Percentiles rank a stretch among this genome's conserved stretches.
Evolutionary conservation across 257 asterid genomes (phyloP).

Genomic region (Solanum megistacrolobum): DNA sequence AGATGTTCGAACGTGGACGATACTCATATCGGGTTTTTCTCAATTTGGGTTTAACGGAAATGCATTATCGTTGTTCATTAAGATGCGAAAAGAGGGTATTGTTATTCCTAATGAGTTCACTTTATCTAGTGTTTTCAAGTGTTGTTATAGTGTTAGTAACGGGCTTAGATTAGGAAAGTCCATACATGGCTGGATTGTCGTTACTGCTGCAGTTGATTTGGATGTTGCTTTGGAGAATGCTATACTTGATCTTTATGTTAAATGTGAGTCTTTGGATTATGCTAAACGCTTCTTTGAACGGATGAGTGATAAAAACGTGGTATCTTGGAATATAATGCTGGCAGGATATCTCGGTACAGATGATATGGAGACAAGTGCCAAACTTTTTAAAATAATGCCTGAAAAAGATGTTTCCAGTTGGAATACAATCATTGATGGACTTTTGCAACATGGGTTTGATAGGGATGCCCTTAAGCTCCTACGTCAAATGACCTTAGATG

Average conservation of each 20-base stretch:
- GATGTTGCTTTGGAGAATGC: slow-evolving; percentile 56
- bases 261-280: slow-evolving; percentile 27
- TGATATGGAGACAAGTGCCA: slow-evolving; percentile 29
- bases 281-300: slow-evolving; percentile 30
- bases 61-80: slow-evolving; percentile 37
- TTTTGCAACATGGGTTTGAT: slow-evolving; percentile 34
- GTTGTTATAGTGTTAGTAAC: slow-evolving; percentile 24
- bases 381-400: slow-evolving; percentile 46
- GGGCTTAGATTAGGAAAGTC: slow-evolving; percentile 47
- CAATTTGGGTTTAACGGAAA: slow-evolving; percentile 24
- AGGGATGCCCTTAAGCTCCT: slow-evolving; percentile 40
- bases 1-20: slow-evolving; percentile 73
- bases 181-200: slow-evolving; percentile 46
- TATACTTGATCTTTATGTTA: slow-evolving; percentile 61
- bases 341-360: slow-evolving; percentile 35
- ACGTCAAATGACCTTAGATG: slow-evolving; percentile 35
- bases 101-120: slow-evolving; percentile 61
- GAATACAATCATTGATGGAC: slow-evolving; percentile 68
- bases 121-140: slow-evolving; percentile 52
- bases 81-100: slow-evolving; percentile 40
- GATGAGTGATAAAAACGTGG: slow-evolving; percentile 37
- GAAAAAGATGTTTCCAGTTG: slow-evolving; percentile 54
- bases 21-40: slow-evolving; percentile 48
- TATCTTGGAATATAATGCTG: slow-evolving; percentile 79
- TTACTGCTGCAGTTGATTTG: slow-evolving; percentile 24